A percentile compares a stretch with the other conserved stretches of the same genome.
Evolutionary conservation across 1,284 basidiomycete genomes (phyloP).

Genomic region (Rhodotorula mucilaginosa): DNA sequence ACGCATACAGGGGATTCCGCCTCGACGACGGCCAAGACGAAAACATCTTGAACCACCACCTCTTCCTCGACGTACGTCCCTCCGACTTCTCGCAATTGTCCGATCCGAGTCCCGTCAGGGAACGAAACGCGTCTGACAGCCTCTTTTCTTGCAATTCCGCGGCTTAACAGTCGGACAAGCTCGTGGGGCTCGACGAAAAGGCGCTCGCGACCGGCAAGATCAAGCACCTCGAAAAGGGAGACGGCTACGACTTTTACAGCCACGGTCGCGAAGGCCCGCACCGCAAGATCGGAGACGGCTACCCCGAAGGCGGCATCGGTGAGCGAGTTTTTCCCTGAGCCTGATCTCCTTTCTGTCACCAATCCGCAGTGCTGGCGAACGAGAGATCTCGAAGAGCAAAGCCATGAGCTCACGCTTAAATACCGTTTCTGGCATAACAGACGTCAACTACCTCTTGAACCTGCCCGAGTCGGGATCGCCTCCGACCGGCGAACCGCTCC

Average conservation of each 20-base stretch:
- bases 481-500: constrained; percentile 20
- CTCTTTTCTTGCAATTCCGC: background rate
- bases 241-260: constrained; percentile 15
- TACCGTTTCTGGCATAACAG: constrained; percentile 5
- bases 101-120: too few relatives aligned
- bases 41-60: constrained; percentile 21
- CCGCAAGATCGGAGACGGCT: constrained; percentile 29
- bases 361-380: too few relatives aligned
- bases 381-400: too few relatives aligned
- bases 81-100: too few relatives aligned
- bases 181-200: constrained; percentile 20
- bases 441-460: constrained; percentile 34
- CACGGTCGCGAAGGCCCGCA: constrained; percentile 3
- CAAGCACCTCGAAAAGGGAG: background rate
- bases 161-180: constrained; percentile 20
- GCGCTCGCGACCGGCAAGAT: constrained; percentile 33
- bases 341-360: too few relatives aligned
- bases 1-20: constrained; percentile 29
- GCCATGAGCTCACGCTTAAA: background rate
- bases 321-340: background rate
- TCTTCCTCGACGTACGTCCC: constrained; percentile 32
- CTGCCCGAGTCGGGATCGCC: background rate
- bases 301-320: constrained; percentile 34
- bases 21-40: constrained; percentile 23
- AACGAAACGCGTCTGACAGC: too few relatives aligned